Evolutionary conservation across 257 asterid species (phyloP), one percentile per base, ranked within the genome.

Genomic region (Phtheirospermum japonicum): DNA sequence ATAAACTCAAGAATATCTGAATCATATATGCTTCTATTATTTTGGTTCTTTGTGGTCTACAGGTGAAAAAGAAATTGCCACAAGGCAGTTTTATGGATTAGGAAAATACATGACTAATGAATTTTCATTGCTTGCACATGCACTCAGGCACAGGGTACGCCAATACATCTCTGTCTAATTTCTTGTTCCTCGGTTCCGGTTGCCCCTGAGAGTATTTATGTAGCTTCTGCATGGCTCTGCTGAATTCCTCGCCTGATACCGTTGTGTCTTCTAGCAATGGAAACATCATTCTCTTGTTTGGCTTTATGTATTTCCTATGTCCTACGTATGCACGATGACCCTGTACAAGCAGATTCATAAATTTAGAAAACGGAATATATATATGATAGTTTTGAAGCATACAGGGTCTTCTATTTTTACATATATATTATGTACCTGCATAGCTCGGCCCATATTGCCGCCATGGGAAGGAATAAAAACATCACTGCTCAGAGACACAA

Each of bases 111-210:
- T 1, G 3, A 23, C 28, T n/a, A n/a, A n/a, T n/a, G n/a, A n/a
- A n/a, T 48, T 48, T 30, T 69, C 70, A 63, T 39, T 34, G 68
- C 18, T 65, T 84, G 61, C 88, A 84, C 88, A 84, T 79, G 17
- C 92, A 84, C 52, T 84, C 88, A 17, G 92, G 92, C 67, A 81
- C 84, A 2, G 92, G 92, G 60, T 75, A 84, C 20, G 88, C 92
- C 68, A 84, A 69, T 2, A 81, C 88, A 75, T 84, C 88, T 67
- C 83, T 77, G 37, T 81, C 82, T 31, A 63, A 49, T 61, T 71
- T 81, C 59, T 73, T 73, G 53, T 64, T 67, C 76, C 88, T 81
- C 16, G 23, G 33, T 57, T 68, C 71, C 2, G 86, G 86, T 14
- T 81, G 77, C n/a, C 88, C 92, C 67, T 63, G 75, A 0, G 84